Base-by-base conservation (phyloP, 106 monocot species). In the Phalaenopsis equestris region DNA sequence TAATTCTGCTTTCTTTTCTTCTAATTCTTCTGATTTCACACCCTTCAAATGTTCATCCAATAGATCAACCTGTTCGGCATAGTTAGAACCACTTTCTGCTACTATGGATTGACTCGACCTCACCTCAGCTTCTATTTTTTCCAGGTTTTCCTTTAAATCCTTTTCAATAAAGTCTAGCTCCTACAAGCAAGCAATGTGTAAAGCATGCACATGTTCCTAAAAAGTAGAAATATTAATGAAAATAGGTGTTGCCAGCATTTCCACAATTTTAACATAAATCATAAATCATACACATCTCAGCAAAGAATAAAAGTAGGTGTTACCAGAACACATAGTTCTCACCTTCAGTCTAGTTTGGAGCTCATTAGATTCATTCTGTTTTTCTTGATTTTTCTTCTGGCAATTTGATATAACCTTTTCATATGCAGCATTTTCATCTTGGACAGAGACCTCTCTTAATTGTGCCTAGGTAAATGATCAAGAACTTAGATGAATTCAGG, bases 391-490 rank as follows among this genome's bases (percentile, higher is more conserved):
- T 84, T 93, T 96, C 80, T 87, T 88, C 80, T 87, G 80, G 48
- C 93, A 96, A 55, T 83, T 83, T 79, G 86, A 87, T 90, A 96
- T 90, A 80, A 87, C 90, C 78, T 90, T 93, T 77, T 96, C 91
- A 87, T 96, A 93, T 45, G 88, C 91, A 82, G 76, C 77, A 85
- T 93, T 96, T 83, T 93, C 96, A 84, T 93, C 91, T 83, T 88
- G 87, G 56, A 93, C 86, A 2, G 88, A 83, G 56, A 84, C 79
- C 77, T 93, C 93, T 83, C 96, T 88, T 77, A 86, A 77, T 91
- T 93, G 96, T 45, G 87, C 91, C 96, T 96, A 75, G 1, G 64
- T 0, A 74, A 81, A 30, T 9, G 55, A 15, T 30, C 36, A 47
- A 56, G 2, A 4, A 21, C 42, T 47, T 78, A 2, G 19, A 78